These are phyloP conservation scores for Candida labiduridarum DNA, from an alignment of 1,139 yeast species.

Conservation along the genomic window DNA sequence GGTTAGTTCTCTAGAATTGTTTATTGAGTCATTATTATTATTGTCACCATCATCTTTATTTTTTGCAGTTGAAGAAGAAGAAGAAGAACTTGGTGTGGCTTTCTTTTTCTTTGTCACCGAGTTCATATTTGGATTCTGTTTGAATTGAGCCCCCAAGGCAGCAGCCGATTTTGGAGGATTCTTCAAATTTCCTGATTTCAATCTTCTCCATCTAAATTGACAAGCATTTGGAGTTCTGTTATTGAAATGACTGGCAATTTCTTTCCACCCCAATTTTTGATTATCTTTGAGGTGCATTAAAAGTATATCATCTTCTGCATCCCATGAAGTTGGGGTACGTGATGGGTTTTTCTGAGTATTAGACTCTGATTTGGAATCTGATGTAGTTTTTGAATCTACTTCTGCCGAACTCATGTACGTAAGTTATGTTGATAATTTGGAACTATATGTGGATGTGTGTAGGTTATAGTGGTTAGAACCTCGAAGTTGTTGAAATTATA, in stretches of 20 bases:
- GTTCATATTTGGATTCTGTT: conserved; percentile 13
- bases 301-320: conserved; percentile 68
- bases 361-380: conserved; percentile 8
- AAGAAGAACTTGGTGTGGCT: conserved; percentile 18
- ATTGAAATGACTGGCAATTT: conserved; percentile 68
- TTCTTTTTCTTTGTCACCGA: conserved; percentile 24
- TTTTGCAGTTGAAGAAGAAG: conserved; percentile 9
- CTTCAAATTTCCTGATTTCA: conserved; percentile 65
- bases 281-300: conserved; percentile 71
- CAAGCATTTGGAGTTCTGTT: conserved; percentile 79
- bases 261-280: conserved; percentile 77
- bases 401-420: conserved; percentile 11
- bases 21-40: conserved; percentile 9
- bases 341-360: conserved; percentile 23
- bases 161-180: conserved; percentile 52
- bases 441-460: no score
- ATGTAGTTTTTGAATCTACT: conserved; percentile 6
- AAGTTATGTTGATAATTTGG: background rate
- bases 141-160: conserved; percentile 20
- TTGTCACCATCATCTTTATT: conserved; percentile 18
- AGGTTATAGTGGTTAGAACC: no score
- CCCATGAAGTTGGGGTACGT: conserved; percentile 74
- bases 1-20: conserved; percentile 1
- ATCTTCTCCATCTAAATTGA: conserved; percentile 77
- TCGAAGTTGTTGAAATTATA: background rate